These are phyloP conservation scores for Termitomyces heimii DNA, from an alignment of 768 basidiomycete species.

Conservation along the genomic window DNA sequence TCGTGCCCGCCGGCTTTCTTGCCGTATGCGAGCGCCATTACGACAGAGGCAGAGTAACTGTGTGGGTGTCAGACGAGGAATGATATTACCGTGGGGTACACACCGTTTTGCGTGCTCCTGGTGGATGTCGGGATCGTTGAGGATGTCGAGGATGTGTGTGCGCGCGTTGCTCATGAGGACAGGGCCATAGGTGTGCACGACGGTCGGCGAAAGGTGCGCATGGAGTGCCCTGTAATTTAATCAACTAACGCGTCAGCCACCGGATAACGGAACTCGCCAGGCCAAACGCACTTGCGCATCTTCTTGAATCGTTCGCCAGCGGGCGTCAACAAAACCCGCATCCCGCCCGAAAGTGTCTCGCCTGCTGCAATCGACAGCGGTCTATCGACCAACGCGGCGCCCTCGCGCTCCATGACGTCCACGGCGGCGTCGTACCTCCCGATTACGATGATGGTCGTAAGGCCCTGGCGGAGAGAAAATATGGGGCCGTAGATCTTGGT, in stretches of 20 bases:
- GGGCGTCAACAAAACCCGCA: conserved; percentile 49
- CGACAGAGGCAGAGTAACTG: conserved; percentile 45
- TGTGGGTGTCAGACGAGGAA: neutral
- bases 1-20: conserved; percentile 33
- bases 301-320: conserved; percentile 57
- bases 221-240: conserved; percentile 42
- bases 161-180: conserved; percentile 41
- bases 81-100: neutral
- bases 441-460: conserved; percentile 37
- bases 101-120: conserved; percentile 46
- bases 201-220: conserved; percentile 51
- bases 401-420: conserved; percentile 64
- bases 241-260: neutral
- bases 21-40: conserved; percentile 47
- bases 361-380: conserved; percentile 53
- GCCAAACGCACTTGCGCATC: conserved; percentile 41
- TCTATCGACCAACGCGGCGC: conserved; percentile 49
- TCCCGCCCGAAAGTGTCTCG: conserved; percentile 52
- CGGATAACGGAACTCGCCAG: neutral
- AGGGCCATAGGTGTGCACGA: conserved; percentile 40
- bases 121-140: conserved; percentile 37
- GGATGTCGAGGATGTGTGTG: conserved; percentile 37
- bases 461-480: conserved; percentile 49
- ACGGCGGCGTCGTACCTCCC: conserved; percentile 51
- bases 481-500: conserved; percentile 56